These are phyloP conservation scores for Epichloe elymi DNA, from an alignment of 2,329 filamentous ascomycete genomes.

Conservation along the genomic window DNA sequence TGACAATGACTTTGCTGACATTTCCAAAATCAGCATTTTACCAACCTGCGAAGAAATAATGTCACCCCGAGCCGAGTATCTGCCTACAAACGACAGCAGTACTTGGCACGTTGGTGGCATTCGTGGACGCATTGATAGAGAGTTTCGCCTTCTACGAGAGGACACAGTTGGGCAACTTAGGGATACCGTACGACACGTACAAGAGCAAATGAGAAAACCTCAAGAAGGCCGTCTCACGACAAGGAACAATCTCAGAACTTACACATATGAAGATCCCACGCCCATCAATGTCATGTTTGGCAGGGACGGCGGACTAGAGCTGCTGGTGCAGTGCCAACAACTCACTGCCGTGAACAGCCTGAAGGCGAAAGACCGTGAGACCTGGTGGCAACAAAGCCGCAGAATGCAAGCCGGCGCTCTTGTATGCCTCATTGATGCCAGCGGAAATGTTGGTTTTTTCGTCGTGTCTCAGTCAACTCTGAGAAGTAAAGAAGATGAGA, in stretches of 20 bases:
- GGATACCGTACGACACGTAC: constrained; percentile 30
- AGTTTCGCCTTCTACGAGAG: constrained; percentile 43
- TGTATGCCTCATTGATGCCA: constrained; percentile 32
- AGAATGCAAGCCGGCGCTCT: constrained; percentile 35
- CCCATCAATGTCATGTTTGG: constrained; percentile 23
- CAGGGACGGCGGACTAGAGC: constrained; percentile 26
- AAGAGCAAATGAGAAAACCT: constrained; percentile 18
- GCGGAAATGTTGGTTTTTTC: constrained; percentile 28
- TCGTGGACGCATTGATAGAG: constrained; percentile 35
- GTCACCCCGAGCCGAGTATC: constrained; percentile 28
- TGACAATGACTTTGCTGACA: constrained; percentile 35
- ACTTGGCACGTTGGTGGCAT: constrained; percentile 26
- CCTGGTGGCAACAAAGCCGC: constrained; percentile 38
- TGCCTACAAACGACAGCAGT: constrained; percentile 25
- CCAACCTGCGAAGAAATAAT: constrained; percentile 35
- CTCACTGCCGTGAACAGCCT: constrained; percentile 18
- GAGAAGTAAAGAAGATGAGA: constrained; percentile 7
- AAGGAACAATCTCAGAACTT: constrained; percentile 17
- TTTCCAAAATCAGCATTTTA: constrained; percentile 33
- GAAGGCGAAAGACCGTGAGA: constrained; percentile 18
- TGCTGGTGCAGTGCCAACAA: constrained; percentile 32
- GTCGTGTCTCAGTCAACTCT: constrained; percentile 19
- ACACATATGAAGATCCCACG: constrained; percentile 15
- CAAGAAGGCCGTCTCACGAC: neutral
- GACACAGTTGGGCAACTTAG: constrained; percentile 41